These are phyloP conservation scores for Chenopodium quinoa DNA, from an alignment of 148 eudicot genomes.

Conservation along the genomic window DNA sequence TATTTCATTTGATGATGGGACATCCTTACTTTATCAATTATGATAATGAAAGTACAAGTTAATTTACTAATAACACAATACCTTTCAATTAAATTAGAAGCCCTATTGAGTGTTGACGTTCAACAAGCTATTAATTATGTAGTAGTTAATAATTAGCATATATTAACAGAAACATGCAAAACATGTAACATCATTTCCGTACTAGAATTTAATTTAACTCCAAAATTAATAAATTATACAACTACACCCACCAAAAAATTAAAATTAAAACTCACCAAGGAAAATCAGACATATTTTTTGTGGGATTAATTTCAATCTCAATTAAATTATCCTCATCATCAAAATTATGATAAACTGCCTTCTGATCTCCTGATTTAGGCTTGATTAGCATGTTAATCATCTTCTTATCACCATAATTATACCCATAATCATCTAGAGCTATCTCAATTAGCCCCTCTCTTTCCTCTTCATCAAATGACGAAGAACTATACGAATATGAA, in stretches of 20 bases:
- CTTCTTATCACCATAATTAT: constrained; percentile 3
- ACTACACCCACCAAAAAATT: too few relatives aligned
- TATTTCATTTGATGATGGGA: too few relatives aligned
- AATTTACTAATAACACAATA: too few relatives aligned
- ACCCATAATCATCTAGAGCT: constrained; percentile 29
- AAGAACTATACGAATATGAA: constrained; percentile 30
- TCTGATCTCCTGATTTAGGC: constrained; percentile 14
- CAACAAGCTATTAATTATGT: too few relatives aligned
- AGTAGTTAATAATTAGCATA: too few relatives aligned
- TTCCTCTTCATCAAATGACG: constrained; percentile 46
- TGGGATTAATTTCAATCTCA: constrained; percentile 65
- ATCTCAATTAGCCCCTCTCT: constrained; percentile 71
- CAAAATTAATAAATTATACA: neutral
- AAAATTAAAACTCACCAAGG: neutral
- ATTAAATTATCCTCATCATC: constrained; percentile 73
- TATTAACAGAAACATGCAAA: neutral
- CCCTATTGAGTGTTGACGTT: too few relatives aligned
- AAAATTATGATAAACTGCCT: constrained; percentile 14
- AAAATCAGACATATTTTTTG: neutral
- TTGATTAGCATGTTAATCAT: neutral
- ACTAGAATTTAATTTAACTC: neutral
- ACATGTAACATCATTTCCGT: neutral
- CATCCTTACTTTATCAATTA: too few relatives aligned
- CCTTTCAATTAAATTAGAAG: too few relatives aligned
- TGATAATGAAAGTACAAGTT: too few relatives aligned